Percentiles rank a stretch among this genome's conserved stretches.
Evolutionary conservation across 306 rosid genomes (phyloP).

Genomic region (Cercis canadensis): DNA sequence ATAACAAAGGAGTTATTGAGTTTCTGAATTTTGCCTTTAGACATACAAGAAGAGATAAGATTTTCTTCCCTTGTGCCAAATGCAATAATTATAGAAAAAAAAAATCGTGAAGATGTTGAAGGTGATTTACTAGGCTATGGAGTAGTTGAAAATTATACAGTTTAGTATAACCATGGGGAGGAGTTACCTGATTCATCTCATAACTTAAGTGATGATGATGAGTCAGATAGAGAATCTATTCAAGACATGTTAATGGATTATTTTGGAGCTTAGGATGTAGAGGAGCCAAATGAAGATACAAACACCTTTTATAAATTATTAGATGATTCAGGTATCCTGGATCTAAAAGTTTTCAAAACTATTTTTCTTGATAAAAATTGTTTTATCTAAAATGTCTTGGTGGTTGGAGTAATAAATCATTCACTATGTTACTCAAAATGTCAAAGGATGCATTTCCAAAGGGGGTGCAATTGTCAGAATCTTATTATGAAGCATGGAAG

Average conservation of each 20-base stretch:
- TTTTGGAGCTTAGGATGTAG: background rate
- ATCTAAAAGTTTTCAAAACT: background rate
- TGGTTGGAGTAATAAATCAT: too few relatives aligned
- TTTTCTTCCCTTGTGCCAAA: background rate
- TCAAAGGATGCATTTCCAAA: background rate
- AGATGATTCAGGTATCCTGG: background rate
- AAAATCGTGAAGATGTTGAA: background rate
- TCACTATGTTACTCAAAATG: background rate
- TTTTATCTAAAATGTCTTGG: too few relatives aligned
- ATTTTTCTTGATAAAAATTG: too few relatives aligned
- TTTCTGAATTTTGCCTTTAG: background rate
- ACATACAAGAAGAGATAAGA: background rate
- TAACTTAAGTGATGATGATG: too few relatives aligned
- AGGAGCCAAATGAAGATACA: slow-evolving; percentile 4
- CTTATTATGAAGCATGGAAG: background rate
- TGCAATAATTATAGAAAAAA: background rate
- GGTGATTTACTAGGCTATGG: too few relatives aligned
- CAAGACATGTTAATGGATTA: too few relatives aligned
- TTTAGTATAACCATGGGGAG: too few relatives aligned
- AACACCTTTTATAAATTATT: too few relatives aligned
- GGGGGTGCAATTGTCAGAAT: background rate
- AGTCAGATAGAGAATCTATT: too few relatives aligned
- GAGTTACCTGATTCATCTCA: too few relatives aligned
- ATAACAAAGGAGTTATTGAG: background rate
- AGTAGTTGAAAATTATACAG: too few relatives aligned